These are phyloP conservation scores for Citrus sinensis DNA, from an alignment of 345 rosid species.

Conservation along the genomic window DVS_A1.0 CM039161.1:23529001-23529500, in stretches of 20 bases:
- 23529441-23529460: constrained; percentile 77
- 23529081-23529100: neutral
- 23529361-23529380: constrained; percentile 59
- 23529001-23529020: neutral
- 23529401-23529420: constrained; percentile 78
- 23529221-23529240: constrained; percentile 52
- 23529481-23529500: constrained; percentile 83
- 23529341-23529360: neutral
- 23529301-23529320: neutral
- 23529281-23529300: neutral
- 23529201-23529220: constrained; percentile 57
- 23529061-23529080: neutral
- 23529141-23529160: constrained; percentile 16
- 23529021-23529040: neutral
- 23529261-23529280: constrained; percentile 89
- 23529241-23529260: constrained; percentile 91
- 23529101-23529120: constrained; percentile 19
- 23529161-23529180: constrained; percentile 13
- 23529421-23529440: constrained; percentile 67
- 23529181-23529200: constrained; percentile 39
- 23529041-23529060: constrained; percentile 11
- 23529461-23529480: constrained; percentile 96
- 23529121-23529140: constrained; percentile 16
- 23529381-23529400: constrained; percentile 86
- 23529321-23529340: neutral